Evolutionary conservation across 495 filamentous ascomycete genomes (phyloP), one percentile per base, ranked within the genome.

Genomic region (Daldinia concentrica): DNA sequence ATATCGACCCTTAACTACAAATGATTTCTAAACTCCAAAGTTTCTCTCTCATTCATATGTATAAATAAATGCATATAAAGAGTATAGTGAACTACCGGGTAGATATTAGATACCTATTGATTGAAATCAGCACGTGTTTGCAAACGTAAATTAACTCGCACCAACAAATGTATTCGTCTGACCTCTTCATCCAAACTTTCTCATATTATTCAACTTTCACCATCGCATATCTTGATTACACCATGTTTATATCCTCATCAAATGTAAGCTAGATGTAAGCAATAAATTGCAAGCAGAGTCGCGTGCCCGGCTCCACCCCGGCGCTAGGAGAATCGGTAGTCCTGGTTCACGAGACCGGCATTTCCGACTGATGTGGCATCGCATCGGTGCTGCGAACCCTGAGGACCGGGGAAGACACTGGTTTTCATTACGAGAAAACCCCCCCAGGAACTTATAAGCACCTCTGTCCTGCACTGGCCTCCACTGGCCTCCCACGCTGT

Each of bases 361-460:
- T 57, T 61, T 34, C 68, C 55, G 68, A 62, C 24, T 32, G 55
- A 19, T 41, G 68, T 66, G 57, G 15, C 62, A 66, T 62, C 32
- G 68, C 62, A 71, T 62, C 62, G 62, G 51, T 30, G 58, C 41
- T 52, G 50, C 32, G 51, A 71, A 58, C 68, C 57, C 43, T 69
- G 39, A 58, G 37, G 37, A 62, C 58, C 43, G 54, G 29, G 32
- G 36, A 41, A 34, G 37, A n/a, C 11, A 8, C 17, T 17, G 8
- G 19, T 37, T 55, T 68, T 27, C 52, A 63, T 67, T 64, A 67
- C 64, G 59, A 66, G 59, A 67, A 37, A 72, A 58, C 32, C 45
- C 24, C 32, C 19, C 5, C 43, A 58, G 50, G 50, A 3, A 50
- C 27, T 58, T 50, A 61, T 48, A 37, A 15, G 14, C 12, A 54